phyloP scores from a whole-genome alignment of 352 stramenopile species.

The Phytophthora gonapodyides region DNA sequence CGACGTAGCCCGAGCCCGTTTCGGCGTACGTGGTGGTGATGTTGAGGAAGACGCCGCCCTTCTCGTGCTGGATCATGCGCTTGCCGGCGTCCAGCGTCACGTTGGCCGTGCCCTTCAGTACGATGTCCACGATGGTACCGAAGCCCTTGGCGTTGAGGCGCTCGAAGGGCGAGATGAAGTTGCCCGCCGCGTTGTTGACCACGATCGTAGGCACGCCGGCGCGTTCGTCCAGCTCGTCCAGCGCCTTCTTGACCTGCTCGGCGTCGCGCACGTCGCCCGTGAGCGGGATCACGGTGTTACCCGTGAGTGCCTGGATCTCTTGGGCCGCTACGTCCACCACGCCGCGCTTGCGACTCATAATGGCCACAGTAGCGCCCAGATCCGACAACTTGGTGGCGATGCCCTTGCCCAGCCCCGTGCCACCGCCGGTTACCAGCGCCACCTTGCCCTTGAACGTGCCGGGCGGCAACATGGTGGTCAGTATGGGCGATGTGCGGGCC shows the following conservation, averaged over 20 bases:
- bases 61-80: constrained; percentile 76
- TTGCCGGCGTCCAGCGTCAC: constrained; percentile 83
- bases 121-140: constrained; percentile 97
- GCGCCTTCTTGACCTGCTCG: constrained; percentile 84
- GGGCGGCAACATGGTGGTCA: constrained; percentile 68
- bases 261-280: constrained; percentile 90
- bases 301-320: constrained; percentile 72
- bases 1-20: constrained; percentile 94
- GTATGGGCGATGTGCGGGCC: constrained; percentile 40
- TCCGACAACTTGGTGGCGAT: constrained; percentile 93
- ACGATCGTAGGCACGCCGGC: constrained; percentile 78
- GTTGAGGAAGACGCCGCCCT: constrained; percentile 93
- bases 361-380: constrained; percentile 92
- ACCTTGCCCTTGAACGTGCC: constrained; percentile 81
- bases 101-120: constrained; percentile 86
- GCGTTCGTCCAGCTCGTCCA: constrained; percentile 74
- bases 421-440: constrained; percentile 95
- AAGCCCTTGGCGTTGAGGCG: constrained; percentile 94
- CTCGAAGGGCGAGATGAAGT: constrained; percentile 95
- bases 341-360: constrained; percentile 93
- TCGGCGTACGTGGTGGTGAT: constrained; percentile 97
- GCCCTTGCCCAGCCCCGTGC: constrained; percentile 94
- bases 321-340: constrained; percentile 90
- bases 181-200: constrained; percentile 91
- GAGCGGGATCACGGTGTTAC: constrained; percentile 67